Evolutionary conservation across 306 rosid genomes (phyloP).

Genomic region (Cucurbita ficifolia): DNA sequence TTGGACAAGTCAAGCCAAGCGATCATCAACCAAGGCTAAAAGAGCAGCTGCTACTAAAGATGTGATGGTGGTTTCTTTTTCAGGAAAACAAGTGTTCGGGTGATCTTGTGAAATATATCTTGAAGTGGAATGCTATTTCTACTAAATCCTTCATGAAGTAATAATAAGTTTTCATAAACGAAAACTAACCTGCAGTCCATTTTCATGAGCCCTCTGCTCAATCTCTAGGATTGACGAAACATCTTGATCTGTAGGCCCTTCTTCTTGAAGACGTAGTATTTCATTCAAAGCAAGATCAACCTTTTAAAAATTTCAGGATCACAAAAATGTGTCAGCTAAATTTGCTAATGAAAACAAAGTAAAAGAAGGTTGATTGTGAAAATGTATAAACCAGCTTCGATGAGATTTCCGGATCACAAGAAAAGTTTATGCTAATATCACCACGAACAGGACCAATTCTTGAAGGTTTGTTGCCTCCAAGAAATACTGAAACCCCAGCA

Average conservation of each 20-base stretch:
- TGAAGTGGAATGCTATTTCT: background rate
- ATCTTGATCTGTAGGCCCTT: constrained; percentile 81
- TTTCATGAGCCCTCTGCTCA: constrained; percentile 92
- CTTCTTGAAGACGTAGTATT: constrained; percentile 79
- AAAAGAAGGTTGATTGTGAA: background rate
- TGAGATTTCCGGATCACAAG: constrained; percentile 89
- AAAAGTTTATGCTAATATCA: constrained; percentile 76
- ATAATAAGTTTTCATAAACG: background rate
- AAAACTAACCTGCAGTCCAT: constrained; percentile 76
- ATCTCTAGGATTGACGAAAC: constrained; percentile 74
- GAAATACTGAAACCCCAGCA: constrained; percentile 74
- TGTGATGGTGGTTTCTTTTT: background rate
- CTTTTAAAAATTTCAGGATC: constrained; percentile 28
- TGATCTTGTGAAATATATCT: background rate
- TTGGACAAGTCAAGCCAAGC: background rate
- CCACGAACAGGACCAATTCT: constrained; percentile 74
- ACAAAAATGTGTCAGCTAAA: background rate
- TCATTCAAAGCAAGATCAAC: constrained; percentile 87
- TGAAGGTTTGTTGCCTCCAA: constrained; percentile 93
- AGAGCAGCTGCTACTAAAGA: background rate
- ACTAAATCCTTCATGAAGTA: background rate
- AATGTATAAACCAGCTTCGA: constrained; percentile 47
- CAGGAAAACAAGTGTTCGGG: background rate
- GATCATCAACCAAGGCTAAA: background rate
- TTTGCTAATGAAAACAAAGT: constrained; percentile 6